Base-by-base conservation (phyloP, 257 asterid genomes). In the Nicotiana obtusifolia region DNA sequence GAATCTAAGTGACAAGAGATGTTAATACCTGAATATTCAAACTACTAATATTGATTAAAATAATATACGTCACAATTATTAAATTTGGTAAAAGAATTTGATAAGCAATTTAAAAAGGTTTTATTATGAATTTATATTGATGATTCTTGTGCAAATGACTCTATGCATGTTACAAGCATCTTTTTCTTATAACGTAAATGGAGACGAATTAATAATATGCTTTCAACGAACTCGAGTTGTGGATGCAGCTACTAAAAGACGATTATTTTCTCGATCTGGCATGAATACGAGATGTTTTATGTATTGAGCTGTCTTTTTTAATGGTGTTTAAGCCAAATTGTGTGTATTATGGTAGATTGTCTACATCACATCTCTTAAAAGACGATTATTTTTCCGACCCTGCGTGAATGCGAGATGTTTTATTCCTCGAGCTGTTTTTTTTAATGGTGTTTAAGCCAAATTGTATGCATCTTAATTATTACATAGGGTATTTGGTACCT, bases 1-100 rank as follows among this genome's bases (percentile, higher is more conserved):
- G 82, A 20, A 73, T 80, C 84, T 59, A 79, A 20, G 49, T 0
- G 53, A 77, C 31, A 41, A 82, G 8, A 53, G 41, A 65, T 64
- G 44, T 30, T 14, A 49, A 7, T 33, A 60, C 0, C 31, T 9
- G 10, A 61, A 17, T 73, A 47, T 7, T 73, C 0, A 71, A 73
- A 44, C 7, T 14, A 73, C 4, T 73, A 22, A 44, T 44, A 5
- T 14, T 73, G 37, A 47, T 73, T 73, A 47, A 0, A 15, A 47
- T 73, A 73, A 73, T 73, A 73, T 7, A 17, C 8, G 10, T 5
- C 22, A 14, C 41, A 22, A 22, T 0, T 13, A 22, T 15, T 73
- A 11, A 22, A 26, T 35, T 24, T 54, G 54, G 6, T 61, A 54
- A 57, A 28, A 56, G 19, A 52, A 81, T 59, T 19, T 19, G 31